phyloP scores from a whole-genome alignment of 2,329 filamentous ascomycete species.

The Rhexocercosporidium sp. region DNA sequence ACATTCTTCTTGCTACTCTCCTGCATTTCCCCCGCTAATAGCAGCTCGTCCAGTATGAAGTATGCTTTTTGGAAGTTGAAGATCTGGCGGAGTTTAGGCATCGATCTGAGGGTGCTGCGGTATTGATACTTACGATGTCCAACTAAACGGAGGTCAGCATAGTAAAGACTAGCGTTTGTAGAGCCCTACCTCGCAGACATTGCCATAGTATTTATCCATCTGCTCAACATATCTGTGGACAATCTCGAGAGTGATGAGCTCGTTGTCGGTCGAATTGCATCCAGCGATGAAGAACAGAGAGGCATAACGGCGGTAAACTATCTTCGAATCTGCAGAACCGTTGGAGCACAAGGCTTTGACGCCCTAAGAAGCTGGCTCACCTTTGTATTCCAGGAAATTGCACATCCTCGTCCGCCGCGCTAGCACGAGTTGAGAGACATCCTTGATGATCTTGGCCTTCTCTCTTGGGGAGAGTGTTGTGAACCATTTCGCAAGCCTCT shows the following conservation, averaged over 20 bases:
- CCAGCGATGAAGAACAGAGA: constrained; percentile 99
- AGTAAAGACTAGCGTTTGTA: background rate
- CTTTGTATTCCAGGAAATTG: constrained; percentile 99
- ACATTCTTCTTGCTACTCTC: constrained; percentile 99
- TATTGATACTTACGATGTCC: constrained; percentile 34
- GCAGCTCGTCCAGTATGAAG: constrained; percentile 96
- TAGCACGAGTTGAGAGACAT: constrained; percentile 96
- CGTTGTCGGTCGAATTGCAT: constrained; percentile 96
- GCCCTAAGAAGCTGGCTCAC: constrained; percentile 50
- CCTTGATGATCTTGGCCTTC: constrained; percentile 99
- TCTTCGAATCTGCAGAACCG: constrained; percentile 79
- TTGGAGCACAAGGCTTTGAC: background rate
- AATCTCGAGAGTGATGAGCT: constrained; percentile 96
- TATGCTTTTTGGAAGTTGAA: constrained; percentile 99
- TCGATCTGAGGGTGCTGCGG: background rate
- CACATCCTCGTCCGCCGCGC: constrained; percentile 98
- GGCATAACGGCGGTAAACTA: constrained; percentile 97
- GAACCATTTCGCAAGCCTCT: constrained; percentile 99
- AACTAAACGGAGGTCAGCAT: constrained; percentile 32
- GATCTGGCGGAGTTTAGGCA: constrained; percentile 56
- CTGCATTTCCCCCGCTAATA: constrained; percentile 95
- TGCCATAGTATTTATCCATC: constrained; percentile 99
- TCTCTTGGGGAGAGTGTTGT: constrained; percentile 96
- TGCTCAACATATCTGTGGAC: constrained; percentile 99
- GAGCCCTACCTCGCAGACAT: constrained; percentile 84